Conservation (phyloP, 1,284 basidiomycete species). For the Pascua guehoae region DNA sequence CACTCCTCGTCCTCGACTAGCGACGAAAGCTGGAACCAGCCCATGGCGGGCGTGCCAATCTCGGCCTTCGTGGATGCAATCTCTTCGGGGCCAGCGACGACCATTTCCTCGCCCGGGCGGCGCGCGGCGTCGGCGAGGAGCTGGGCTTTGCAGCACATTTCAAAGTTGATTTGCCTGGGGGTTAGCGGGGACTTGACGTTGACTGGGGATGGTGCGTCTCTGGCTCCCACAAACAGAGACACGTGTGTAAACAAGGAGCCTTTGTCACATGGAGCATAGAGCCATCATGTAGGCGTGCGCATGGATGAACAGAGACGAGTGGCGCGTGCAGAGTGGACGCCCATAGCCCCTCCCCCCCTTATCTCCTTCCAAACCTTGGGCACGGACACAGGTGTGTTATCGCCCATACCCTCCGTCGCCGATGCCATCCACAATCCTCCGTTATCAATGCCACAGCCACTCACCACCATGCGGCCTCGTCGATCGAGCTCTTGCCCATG, state of each 20-base stretch:
- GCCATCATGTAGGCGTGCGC: too few relatives aligned
- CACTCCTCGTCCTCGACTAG: slow-evolving; percentile 42
- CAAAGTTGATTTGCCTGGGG: slow-evolving; percentile 39
- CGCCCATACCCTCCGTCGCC: too few relatives aligned
- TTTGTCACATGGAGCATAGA: too few relatives aligned
- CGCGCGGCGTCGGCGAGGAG: slow-evolving; percentile 39
- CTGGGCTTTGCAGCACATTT: slow-evolving; percentile 42
- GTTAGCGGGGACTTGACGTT: slow-evolving; percentile 1
- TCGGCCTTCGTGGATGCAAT: slow-evolving; percentile 34
- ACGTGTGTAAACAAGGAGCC: too few relatives aligned
- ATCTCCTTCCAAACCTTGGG: not conserved
- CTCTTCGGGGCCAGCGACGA: slow-evolving; percentile 32
- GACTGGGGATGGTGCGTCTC: too few relatives aligned
- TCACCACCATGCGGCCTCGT: slow-evolving; percentile 46
- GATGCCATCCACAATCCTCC: not conserved
- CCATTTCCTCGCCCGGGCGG: slow-evolving; percentile 23
- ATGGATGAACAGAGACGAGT: too few relatives aligned
- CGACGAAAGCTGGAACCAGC: slow-evolving; percentile 39
- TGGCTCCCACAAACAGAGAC: too few relatives aligned
- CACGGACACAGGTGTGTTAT: not conserved
- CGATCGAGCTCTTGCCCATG: slow-evolving; percentile 35
- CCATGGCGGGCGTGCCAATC: slow-evolving; percentile 42
- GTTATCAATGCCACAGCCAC: slow-evolving; percentile 7
- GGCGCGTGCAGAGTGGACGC: too few relatives aligned
- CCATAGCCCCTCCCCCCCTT: too few relatives aligned